phyloP scores from a whole-genome alignment of 345 rosid genomes.

The Physaria fendleri region DNA sequence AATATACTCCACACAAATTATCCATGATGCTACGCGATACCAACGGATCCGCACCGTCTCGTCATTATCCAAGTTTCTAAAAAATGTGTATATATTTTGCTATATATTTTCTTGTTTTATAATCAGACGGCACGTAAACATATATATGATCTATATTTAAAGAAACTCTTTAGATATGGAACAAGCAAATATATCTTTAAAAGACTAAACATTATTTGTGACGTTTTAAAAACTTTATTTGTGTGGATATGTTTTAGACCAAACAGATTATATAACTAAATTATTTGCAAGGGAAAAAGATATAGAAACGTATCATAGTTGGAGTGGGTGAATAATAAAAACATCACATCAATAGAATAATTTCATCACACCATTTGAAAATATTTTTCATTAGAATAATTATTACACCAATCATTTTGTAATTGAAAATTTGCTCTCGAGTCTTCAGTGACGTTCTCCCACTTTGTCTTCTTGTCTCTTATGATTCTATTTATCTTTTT shows the following conservation, averaged over 20 bases:
- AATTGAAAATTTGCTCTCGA: conserved; percentile 41
- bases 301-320: conserved; percentile 10
- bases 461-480: conserved; percentile 30
- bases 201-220: background rate
- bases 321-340: conserved; percentile 32
- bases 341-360: conserved; percentile 25
- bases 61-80: no score
- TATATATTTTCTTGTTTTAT: background rate
- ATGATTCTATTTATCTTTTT: no score
- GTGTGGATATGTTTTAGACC: background rate
- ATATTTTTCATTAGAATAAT: conserved; percentile 27
- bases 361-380: conserved; percentile 21
- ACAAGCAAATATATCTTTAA: background rate
- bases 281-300: background rate
- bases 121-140: background rate
- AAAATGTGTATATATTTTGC: no score
- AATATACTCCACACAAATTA: conserved; percentile 12
- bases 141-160: background rate
- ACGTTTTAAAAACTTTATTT: background rate
- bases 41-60: no score
- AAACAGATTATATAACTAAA: background rate
- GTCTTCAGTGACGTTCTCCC: conserved; percentile 22
- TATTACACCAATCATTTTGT: conserved; percentile 51
- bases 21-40: no score
- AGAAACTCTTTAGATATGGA: background rate